These are phyloP conservation scores for Coniferiporia sulphurascens DNA, from an alignment of 1,284 basidiomycete genomes.

Conservation along the genomic window DNA sequence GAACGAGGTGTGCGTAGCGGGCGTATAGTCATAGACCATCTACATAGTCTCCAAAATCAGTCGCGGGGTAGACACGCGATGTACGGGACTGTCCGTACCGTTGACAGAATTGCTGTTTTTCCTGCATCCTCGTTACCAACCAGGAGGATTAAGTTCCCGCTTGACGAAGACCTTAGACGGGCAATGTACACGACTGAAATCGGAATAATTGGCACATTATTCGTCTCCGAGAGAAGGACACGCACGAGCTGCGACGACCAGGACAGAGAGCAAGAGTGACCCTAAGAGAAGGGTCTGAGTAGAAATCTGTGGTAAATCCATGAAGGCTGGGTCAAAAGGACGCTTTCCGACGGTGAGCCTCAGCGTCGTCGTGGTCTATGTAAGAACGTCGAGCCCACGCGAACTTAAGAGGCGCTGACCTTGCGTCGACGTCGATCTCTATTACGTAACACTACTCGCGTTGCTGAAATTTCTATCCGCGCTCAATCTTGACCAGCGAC, in stretches of 20 bases:
- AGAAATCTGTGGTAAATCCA: constrained; percentile 25
- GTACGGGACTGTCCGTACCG: constrained; percentile 33
- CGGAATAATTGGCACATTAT: not conserved
- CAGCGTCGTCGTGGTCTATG: not conserved
- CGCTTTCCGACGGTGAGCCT: not conserved
- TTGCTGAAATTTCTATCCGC: not conserved
- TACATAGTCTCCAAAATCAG: constrained; percentile 26
- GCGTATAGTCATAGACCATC: constrained; percentile 58
- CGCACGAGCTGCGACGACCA: constrained; percentile 21
- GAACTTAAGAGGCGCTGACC: not conserved
- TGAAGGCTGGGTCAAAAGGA: constrained; percentile 22
- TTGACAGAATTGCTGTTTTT: constrained; percentile 65
- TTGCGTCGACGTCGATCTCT: not conserved
- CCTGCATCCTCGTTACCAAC: constrained; percentile 68
- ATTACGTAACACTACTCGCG: not conserved
- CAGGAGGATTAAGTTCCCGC: constrained; percentile 56
- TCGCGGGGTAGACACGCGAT: constrained; percentile 21
- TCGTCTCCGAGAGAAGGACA: not conserved
- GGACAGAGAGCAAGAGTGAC: constrained; percentile 30
- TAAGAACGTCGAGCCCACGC: not conserved
- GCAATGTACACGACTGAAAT: constrained; percentile 33
- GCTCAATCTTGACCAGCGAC: not conserved
- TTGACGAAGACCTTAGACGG: constrained; percentile 39
- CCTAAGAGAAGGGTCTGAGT: constrained; percentile 26
- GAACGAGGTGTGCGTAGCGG: constrained; percentile 69